phyloP scores from a whole-genome alignment of 352 stramenopile species.

The Phytophthora sojae region DNA sequence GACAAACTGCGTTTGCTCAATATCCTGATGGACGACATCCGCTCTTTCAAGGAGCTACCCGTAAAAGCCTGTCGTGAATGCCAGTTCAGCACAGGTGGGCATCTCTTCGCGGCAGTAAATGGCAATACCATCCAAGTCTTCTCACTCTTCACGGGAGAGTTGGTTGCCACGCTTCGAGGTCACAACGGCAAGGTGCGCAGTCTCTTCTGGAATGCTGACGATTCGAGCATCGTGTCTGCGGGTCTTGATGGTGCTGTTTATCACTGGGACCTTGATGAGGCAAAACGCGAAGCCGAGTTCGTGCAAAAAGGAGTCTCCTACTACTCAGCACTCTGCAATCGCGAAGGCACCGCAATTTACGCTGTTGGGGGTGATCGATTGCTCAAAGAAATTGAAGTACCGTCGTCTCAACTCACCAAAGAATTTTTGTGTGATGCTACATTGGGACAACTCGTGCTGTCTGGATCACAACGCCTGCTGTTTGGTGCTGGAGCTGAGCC shows the following conservation, averaged over 20 bases:
- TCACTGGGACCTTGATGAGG: constrained; percentile 93
- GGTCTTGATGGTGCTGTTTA: constrained; percentile 95
- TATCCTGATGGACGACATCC: constrained; percentile 93
- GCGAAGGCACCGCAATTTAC: constrained; percentile 82
- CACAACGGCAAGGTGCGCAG: constrained; percentile 94
- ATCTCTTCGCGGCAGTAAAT: constrained; percentile 95
- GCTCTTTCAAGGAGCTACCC: constrained; percentile 83
- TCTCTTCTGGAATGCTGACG: constrained; percentile 89
- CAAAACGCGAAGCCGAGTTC: constrained; percentile 92
- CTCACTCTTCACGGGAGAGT: constrained; percentile 92
- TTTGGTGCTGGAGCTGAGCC: constrained; percentile 87
- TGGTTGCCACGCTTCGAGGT: constrained; percentile 90
- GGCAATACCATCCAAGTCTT: constrained; percentile 95
- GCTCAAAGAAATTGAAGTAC: constrained; percentile 92
- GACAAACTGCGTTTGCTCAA: constrained; percentile 93
- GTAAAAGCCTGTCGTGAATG: constrained; percentile 88
- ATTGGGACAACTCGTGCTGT: constrained; percentile 88
- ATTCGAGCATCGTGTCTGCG: constrained; percentile 87
- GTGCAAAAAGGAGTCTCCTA: constrained; percentile 94
- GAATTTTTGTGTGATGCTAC: constrained; percentile 83
- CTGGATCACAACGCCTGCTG: constrained; percentile 86
- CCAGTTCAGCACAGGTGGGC: constrained; percentile 87
- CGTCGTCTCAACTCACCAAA: constrained; percentile 76
- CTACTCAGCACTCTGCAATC: constrained; percentile 87
- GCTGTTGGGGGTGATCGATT: constrained; percentile 90